Percentiles rank a stretch among this genome's conserved stretches.
Conservation (phyloP, 805 yeast species). For the Lipomyces oligophaga region DNA sequence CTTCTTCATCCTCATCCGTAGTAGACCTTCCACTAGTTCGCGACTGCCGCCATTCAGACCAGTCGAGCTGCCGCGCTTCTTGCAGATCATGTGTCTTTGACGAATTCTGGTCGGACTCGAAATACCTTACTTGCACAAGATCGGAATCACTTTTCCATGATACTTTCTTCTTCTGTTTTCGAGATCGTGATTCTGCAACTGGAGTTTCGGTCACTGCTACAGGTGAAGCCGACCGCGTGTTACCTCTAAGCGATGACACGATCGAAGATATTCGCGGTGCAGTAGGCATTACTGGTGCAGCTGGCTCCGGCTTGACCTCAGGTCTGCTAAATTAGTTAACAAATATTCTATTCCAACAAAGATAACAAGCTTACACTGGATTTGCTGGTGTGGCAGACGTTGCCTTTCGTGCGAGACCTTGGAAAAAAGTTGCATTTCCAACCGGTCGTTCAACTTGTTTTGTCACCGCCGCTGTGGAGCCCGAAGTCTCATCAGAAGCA, state of each 20-base stretch:
- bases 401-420: conserved; percentile 15
- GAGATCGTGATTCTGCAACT: background rate
- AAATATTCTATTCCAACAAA: background rate
- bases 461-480: conserved; percentile 1
- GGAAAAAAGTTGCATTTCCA: conserved; percentile 20
- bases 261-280: no score
- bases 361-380: conserved; percentile 4
- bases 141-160: conserved; percentile 36
- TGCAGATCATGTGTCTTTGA: conserved; percentile 19
- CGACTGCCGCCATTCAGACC: conserved; percentile 21
- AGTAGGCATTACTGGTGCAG: conserved; percentile 1
- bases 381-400: conserved; percentile 1
- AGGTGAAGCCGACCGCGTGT: no score
- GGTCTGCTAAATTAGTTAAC: background rate
- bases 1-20: conserved; percentile 24
- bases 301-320: background rate
- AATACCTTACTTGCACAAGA: conserved; percentile 34
- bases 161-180: conserved; percentile 32
- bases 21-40: background rate
- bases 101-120: conserved; percentile 32
- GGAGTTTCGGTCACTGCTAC: background rate
- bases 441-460: conserved; percentile 11
- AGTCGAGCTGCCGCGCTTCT: conserved; percentile 30
- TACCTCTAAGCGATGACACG: no score
- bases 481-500: background rate